Percentiles rank a stretch among this genome's conserved stretches.
Conservation (phyloP, 2,329 filamentous ascomycete species). For the Ophiosphaerella korrae region DNA sequence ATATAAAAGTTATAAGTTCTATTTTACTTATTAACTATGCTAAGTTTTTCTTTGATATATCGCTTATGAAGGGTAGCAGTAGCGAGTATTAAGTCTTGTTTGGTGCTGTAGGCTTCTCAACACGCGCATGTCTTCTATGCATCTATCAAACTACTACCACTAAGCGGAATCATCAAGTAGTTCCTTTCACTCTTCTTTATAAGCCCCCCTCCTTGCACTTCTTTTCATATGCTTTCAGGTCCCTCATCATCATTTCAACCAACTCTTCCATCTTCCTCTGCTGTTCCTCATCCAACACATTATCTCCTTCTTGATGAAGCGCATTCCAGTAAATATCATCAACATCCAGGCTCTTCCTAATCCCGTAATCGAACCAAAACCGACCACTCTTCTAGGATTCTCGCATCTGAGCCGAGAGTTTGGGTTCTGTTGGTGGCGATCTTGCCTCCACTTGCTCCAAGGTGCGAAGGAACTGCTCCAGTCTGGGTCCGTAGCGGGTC, state of each 20-base stretch:
- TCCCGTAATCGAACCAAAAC: conserved; percentile 48
- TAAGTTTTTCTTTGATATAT: too few species aligned
- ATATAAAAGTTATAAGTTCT: too few species aligned
- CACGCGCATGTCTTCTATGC: too few species aligned
- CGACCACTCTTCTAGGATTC: conserved; percentile 41
- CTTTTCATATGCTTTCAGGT: conserved; percentile 16
- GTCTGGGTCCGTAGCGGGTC: conserved; percentile 32
- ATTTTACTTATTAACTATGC: too few species aligned
- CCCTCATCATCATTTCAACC: conserved; percentile 11
- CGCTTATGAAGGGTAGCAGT: too few species aligned
- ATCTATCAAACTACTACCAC: too few species aligned
- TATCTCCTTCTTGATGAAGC: conserved; percentile 14
- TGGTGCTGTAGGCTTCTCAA: too few species aligned
- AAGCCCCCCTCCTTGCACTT: conserved; percentile 4
- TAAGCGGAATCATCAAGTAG: too few species aligned
- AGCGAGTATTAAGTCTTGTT: too few species aligned
- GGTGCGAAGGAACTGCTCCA: conserved; percentile 45
- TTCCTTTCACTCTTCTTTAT: not conserved
- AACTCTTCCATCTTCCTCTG: conserved; percentile 7
- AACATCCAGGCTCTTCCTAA: conserved; percentile 45
- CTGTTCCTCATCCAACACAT: conserved; percentile 6
- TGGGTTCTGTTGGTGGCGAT: conserved; percentile 10
- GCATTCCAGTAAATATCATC: conserved; percentile 42
- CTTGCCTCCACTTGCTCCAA: conserved; percentile 32
- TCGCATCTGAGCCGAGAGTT: conserved; percentile 38